Conservation (phyloP, 192 early-diverging fungal species). For the Umbelopsis vinacea region DNA sequence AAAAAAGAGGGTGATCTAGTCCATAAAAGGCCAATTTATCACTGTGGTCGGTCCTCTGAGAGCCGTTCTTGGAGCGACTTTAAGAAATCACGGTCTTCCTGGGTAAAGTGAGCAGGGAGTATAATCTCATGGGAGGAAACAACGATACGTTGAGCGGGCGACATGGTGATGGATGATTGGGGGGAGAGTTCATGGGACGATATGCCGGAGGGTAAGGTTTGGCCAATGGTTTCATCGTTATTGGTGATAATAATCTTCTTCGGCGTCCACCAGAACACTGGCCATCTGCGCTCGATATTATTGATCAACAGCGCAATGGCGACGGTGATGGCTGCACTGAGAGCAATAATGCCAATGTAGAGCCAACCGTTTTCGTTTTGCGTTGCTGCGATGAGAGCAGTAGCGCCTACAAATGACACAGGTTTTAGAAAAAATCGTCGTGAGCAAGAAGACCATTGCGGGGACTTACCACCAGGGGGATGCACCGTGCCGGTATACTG, state of each 20-base stretch:
- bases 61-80: neutral
- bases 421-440: too few species aligned
- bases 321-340: constrained; percentile 51
- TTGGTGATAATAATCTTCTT: constrained; percentile 32
- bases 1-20: too few species aligned
- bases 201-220: neutral
- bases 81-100: neutral
- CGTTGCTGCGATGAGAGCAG: constrained; percentile 54
- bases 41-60: neutral
- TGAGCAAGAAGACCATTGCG: neutral
- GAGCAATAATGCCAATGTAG: constrained; percentile 48
- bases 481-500: constrained; percentile 59
- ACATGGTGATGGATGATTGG: neutral
- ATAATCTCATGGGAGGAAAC: neutral
- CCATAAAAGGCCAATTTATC: too few species aligned
- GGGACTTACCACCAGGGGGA: constrained; percentile 49
- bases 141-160: neutral
- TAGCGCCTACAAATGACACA: constrained; percentile 42
- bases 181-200: neutral
- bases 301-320: constrained; percentile 51
- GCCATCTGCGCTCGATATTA: constrained; percentile 58
- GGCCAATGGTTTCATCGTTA: constrained; percentile 26
- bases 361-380: constrained; percentile 49
- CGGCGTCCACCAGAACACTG: constrained; percentile 58
- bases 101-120: constrained; percentile 7